Percentiles rank a stretch among this genome's conserved stretches.
These are phyloP conservation scores for Solanum phureja DNA, from an alignment of 257 asterid species.

Conservation along the genomic window DNA sequence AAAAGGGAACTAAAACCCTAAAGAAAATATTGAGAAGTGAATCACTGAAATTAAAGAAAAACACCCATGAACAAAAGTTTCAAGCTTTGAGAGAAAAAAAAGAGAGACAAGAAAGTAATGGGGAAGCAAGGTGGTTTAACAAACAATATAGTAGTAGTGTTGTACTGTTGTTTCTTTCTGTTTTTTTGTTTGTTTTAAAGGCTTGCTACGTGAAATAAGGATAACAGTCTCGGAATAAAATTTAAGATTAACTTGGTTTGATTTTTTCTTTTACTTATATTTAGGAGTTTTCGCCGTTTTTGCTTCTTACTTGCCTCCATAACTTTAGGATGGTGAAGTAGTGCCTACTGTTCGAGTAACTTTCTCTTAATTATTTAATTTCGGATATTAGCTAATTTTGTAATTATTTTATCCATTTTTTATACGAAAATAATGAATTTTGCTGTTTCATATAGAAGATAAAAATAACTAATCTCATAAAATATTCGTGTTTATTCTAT, in stretches of 20 bases:
- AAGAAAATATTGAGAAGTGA: not conserved
- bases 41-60: not conserved
- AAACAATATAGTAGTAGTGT: not conserved
- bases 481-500: not conserved
- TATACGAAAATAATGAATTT: not conserved
- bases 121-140: not conserved
- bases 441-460: not conserved
- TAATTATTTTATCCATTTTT: not conserved
- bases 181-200: not conserved
- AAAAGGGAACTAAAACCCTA: not conserved
- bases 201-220: too few species aligned
- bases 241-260: not conserved
- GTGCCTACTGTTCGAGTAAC: not conserved
- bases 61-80: not conserved
- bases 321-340: not conserved
- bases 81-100: not conserved
- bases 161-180: not conserved
- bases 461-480: not conserved
- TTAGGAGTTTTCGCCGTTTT: not conserved
- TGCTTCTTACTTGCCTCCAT: not conserved
- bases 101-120: not conserved
- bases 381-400: not conserved
- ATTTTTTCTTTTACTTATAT: not conserved
- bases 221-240: too few species aligned
- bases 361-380: not conserved